Evolutionary conservation across 1,284 basidiomycete species (phyloP).

Genomic region (Entoloma clypeatum): DNA sequence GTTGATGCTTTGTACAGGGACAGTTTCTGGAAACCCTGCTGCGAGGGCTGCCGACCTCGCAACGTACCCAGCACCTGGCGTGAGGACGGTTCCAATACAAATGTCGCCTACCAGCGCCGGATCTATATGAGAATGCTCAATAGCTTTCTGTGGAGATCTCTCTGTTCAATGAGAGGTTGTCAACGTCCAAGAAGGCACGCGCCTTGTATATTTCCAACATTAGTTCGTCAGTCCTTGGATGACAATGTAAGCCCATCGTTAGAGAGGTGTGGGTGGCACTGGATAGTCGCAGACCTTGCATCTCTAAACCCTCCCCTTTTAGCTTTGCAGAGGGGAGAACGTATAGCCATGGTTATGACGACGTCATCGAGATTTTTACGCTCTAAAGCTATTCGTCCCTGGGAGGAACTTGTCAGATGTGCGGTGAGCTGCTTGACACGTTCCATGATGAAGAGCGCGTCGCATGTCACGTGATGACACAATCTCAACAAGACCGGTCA

Average conservation of each 20-base stretch:
- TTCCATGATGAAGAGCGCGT: slow-evolving; percentile 38
- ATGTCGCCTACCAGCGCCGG: slow-evolving; percentile 75
- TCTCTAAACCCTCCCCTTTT: slow-evolving; percentile 82
- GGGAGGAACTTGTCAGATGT: slow-evolving; percentile 46
- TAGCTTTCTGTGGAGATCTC: slow-evolving; percentile 45
- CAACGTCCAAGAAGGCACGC: slow-evolving; percentile 6
- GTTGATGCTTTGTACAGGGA: slow-evolving; percentile 75
- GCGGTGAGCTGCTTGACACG: slow-evolving; percentile 64
- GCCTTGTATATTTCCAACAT: slow-evolving; percentile 77
- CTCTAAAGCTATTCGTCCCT: slow-evolving; percentile 46
- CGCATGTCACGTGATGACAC: too few relatives aligned
- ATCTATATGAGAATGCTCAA: slow-evolving; percentile 61
- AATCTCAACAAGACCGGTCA: too few relatives aligned
- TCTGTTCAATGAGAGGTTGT: neutral
- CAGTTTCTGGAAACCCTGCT: slow-evolving; percentile 76
- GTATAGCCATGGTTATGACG: slow-evolving; percentile 75
- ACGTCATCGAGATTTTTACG: slow-evolving; percentile 67
- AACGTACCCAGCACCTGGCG: slow-evolving; percentile 58
- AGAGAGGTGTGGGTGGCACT: neutral
- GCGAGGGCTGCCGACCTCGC: slow-evolving; percentile 74
- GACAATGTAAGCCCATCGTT: neutral
- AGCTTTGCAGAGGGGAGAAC: slow-evolving; percentile 73
- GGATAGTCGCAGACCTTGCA: slow-evolving; percentile 45
- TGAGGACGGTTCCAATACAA: slow-evolving; percentile 69
- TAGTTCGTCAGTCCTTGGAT: slow-evolving; percentile 65